Percentiles rank a stretch among this genome's conserved stretches.
Evolutionary conservation across 495 filamentous ascomycete species (phyloP).

Genomic region (Hypoxylon perforatum): DNA sequence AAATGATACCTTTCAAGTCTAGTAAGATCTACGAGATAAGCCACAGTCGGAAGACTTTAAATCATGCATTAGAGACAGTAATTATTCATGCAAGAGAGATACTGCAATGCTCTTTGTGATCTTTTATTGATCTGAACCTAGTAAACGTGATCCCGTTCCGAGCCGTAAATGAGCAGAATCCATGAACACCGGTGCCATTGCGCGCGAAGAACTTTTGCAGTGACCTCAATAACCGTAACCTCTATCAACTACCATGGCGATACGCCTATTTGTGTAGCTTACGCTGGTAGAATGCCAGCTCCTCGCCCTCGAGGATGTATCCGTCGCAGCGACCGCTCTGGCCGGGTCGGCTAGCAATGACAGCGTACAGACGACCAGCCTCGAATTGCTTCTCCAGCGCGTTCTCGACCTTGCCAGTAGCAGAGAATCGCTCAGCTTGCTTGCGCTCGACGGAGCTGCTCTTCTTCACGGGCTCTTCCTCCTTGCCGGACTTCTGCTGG

Average conservation of each 20-base stretch:
- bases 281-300: constrained; percentile 99
- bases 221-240: constrained; percentile 40
- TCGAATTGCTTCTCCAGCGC: constrained; percentile 98
- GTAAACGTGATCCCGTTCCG: constrained; percentile 46
- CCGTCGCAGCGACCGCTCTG: constrained; percentile 97
- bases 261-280: constrained; percentile 92
- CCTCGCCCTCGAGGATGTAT: constrained; percentile 98
- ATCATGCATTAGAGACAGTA: background rate
- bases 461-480: constrained; percentile 82
- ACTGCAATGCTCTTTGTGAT: constrained; percentile 39
- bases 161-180: constrained; percentile 49
- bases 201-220: constrained; percentile 40
- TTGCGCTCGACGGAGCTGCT: constrained; percentile 93
- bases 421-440: constrained; percentile 85
- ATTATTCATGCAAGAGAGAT: background rate
- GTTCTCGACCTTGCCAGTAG: constrained; percentile 88
- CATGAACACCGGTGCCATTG: constrained; percentile 52
- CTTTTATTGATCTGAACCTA: constrained; percentile 51
- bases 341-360: constrained; percentile 89
- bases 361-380: constrained; percentile 94
- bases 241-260: constrained; percentile 5
- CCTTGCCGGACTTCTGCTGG: constrained; percentile 77
- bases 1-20: no score
- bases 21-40: no score
- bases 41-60: background rate